Percentiles rank a stretch among this genome's conserved stretches.
These are phyloP conservation scores for Candida pseudofarinosa DNA, from an alignment of 805 yeast species.

Conservation along the genomic window DNA sequence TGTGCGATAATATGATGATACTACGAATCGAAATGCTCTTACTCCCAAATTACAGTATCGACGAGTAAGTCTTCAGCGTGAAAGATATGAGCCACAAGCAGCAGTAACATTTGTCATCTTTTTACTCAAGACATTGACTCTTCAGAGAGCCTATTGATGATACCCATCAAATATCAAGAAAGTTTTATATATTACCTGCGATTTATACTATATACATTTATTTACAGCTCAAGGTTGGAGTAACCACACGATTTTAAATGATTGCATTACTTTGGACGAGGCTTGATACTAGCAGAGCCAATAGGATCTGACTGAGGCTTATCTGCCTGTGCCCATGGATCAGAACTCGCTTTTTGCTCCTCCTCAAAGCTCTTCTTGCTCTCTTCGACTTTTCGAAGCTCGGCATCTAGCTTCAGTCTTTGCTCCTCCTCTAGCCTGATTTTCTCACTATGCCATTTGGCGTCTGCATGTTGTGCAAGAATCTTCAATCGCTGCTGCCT, in stretches of 20 bases:
- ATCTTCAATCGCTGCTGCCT: slow-evolving; percentile 52
- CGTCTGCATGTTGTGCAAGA: slow-evolving; percentile 45
- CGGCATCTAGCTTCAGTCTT: slow-evolving; percentile 24
- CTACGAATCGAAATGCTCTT: background rate
- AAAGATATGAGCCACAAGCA: no score
- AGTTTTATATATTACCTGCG: no score
- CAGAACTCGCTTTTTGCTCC: slow-evolving; percentile 2
- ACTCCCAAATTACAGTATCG: no score
- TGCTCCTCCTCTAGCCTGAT: slow-evolving; percentile 29
- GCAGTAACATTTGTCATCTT: no score
- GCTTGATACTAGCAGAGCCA: slow-evolving; percentile 34
- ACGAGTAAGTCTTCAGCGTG: no score
- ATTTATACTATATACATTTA: no score
- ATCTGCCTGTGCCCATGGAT: slow-evolving; percentile 38
- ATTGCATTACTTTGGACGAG: slow-evolving; percentile 9
- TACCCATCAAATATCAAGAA: no score
- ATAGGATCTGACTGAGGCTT: slow-evolving; percentile 29
- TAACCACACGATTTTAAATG: no score
- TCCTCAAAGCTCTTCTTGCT: slow-evolving; percentile 10
- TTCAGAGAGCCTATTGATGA: no score
- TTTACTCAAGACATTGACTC: no score
- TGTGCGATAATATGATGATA: no score
- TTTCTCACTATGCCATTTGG: slow-evolving; percentile 37
- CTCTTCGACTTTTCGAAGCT: slow-evolving; percentile 24
- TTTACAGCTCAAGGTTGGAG: no score